Evolutionary conservation across 306 rosid species (phyloP).

Genomic region (Sicyos edulis): DNA sequence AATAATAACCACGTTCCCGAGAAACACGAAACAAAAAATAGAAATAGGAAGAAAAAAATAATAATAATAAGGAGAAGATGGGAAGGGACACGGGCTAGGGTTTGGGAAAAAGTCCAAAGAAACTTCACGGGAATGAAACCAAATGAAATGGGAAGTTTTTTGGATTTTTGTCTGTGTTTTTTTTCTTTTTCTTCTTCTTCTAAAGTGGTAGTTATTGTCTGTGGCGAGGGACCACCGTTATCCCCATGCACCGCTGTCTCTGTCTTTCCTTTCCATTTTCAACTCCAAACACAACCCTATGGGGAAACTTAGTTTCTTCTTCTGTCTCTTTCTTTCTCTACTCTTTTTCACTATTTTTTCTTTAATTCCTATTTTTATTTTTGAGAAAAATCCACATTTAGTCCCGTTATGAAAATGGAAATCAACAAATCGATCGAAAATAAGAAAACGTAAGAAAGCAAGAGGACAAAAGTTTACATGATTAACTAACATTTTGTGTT

Average conservation of each 20-base stretch:
- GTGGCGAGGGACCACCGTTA: conserved; percentile 1
- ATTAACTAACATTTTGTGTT: too few species aligned
- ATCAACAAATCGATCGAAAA: too few species aligned
- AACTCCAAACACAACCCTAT: not conserved
- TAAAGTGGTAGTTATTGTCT: conserved; percentile 7
- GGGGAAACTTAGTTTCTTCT: too few species aligned
- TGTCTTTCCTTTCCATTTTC: not conserved
- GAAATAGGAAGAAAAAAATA: not conserved
- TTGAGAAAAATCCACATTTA: too few species aligned
- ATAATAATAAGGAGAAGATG: not conserved
- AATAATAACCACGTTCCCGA: not conserved
- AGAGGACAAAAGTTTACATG: too few species aligned
- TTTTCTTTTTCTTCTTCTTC: not conserved
- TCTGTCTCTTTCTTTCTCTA: too few species aligned
- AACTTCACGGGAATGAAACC: conserved; percentile 5
- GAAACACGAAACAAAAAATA: not conserved
- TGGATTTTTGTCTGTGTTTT: not conserved
- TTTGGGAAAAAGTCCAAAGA: not conserved
- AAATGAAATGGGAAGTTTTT: not conserved
- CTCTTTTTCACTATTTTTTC: too few species aligned
- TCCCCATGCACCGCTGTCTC: conserved; percentile 12
- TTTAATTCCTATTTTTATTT: too few species aligned
- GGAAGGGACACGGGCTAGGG: not conserved
- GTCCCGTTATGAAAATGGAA: too few species aligned
- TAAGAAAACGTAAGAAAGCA: too few species aligned